These are phyloP conservation scores for Suillus alpinus DNA, from an alignment of 768 basidiomycete species.

Conservation along the genomic window DNA sequence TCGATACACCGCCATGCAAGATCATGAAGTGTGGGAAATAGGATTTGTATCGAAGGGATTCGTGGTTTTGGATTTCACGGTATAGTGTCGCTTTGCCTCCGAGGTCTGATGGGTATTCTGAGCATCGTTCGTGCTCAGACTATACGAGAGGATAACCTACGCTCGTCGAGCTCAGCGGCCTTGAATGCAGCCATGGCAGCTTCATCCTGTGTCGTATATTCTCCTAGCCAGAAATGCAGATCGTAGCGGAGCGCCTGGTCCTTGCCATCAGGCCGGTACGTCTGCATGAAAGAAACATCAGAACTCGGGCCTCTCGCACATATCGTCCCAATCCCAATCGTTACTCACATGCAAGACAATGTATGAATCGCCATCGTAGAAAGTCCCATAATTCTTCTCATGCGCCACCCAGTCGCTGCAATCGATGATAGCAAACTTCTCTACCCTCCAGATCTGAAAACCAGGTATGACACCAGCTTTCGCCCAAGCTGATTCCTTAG, in stretches of 20 bases:
- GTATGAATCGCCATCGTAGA: constrained; percentile 67
- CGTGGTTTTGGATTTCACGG: constrained; percentile 59
- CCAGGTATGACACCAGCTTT: constrained; percentile 41
- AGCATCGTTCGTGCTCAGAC: not conserved
- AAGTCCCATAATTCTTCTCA: constrained; percentile 41
- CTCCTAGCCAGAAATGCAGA: constrained; percentile 66
- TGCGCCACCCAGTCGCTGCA: constrained; percentile 26
- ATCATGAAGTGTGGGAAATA: constrained; percentile 48
- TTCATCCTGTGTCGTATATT: constrained; percentile 58
- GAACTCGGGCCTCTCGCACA: not conserved
- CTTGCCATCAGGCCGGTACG: constrained; percentile 52
- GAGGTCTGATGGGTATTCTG: constrained; percentile 20
- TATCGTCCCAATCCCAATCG: not conserved
- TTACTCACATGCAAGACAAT: constrained; percentile 55
- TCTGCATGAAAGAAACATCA: constrained; percentile 33
- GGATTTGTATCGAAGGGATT: constrained; percentile 49
- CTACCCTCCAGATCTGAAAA: constrained; percentile 57
- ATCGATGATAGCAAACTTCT: constrained; percentile 51
- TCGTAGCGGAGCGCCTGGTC: constrained; percentile 45
- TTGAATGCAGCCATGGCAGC: constrained; percentile 63
- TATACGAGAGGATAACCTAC: constrained; percentile 31
- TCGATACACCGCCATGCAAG: constrained; percentile 47
- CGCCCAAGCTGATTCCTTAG: constrained; percentile 51
- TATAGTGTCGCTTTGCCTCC: constrained; percentile 57
- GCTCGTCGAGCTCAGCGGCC: constrained; percentile 65